Evolutionary conservation across 495 filamentous ascomycete genomes (phyloP), one percentile per base, ranked within the genome.

Genomic region (Letharia columbiana): DNA sequence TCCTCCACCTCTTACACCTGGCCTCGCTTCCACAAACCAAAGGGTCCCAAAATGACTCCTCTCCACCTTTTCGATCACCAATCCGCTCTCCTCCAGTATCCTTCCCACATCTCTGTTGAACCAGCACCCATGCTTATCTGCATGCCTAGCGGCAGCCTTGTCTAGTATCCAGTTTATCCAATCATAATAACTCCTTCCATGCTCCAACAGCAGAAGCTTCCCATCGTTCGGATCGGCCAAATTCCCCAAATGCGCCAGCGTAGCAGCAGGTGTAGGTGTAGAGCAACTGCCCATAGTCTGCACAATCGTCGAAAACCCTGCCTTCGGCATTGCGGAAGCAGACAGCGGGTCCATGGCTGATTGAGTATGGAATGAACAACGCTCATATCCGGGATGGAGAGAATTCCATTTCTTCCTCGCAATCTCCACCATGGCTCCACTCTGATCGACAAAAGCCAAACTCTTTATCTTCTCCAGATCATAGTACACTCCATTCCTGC

Each of bases 261-360:
- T 66, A 33, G 40, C 64, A 23, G 83, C 84, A 18, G 93, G 95
- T 68, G 89, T 85, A 7, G 80, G 77, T 56, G 92, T 92, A 60
- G 89, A 93, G 78, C 94, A 98, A 8, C 98, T 77, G 2, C 92
- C 92, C 85, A 98, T 96, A 18, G 91, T 95, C 75, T 97, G 91
- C 58, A 98, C 73, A 44, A 97, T 79, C 3, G 90, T 96, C 77
- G 97, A 91, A 75, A 89, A 98, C 42, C 75, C 73, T 13, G 37
- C 58, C 40, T 54, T 59, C 8, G 63, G 60, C 12, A 57, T 37
- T 11, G 39, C 69, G n/a, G 37, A 63, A 23, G 65, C 66, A 17
- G 74, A 67, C 40, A 78, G 68, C 5, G 73, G 72, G 20, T 75
- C 71, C 20, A 71, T 49, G 13, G 73, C 73, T 17, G 73, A 73